Evolutionary conservation across 352 stramenopile genomes (phyloP).

Genomic region (Phytopythium boreale): DNA sequence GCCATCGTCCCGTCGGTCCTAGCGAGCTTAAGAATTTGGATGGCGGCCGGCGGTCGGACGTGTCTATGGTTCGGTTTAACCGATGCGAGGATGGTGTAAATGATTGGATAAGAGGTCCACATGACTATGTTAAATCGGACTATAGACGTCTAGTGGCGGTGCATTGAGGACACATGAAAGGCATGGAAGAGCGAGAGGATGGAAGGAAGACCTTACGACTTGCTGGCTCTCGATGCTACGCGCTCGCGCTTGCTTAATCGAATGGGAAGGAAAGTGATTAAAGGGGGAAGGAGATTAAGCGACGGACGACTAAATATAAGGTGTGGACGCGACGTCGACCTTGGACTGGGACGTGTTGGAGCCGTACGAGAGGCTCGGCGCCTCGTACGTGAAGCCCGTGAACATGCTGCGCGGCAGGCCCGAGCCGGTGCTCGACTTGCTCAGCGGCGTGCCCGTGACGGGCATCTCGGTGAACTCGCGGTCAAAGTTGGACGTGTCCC

Average conservation of each 20-base stretch:
- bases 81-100: neutral
- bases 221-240: too few species aligned
- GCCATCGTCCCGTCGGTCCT: slow-evolving; percentile 22
- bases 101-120: neutral
- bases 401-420: slow-evolving; percentile 82
- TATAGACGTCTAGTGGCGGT: slow-evolving; percentile 1
- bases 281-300: neutral
- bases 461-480: slow-evolving; percentile 88
- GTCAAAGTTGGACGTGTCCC: slow-evolving; percentile 90
- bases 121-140: neutral
- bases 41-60: neutral
- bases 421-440: slow-evolving; percentile 55
- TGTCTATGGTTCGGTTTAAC: neutral
- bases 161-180: neutral
- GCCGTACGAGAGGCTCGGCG: slow-evolving; percentile 75
- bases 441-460: slow-evolving; percentile 75
- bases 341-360: slow-evolving; percentile 88
- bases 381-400: slow-evolving; percentile 86
- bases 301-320: slow-evolving; percentile 77
- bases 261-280: neutral
- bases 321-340: slow-evolving; percentile 76
- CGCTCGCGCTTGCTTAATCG: neutral
- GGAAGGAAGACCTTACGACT: too few species aligned
- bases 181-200: neutral
- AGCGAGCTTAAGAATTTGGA: neutral